Evolutionary conservation across 208 protist species (phyloP), one percentile per base, ranked within the genome.

Genomic region (Endotrypanum monterogeii): DNA sequence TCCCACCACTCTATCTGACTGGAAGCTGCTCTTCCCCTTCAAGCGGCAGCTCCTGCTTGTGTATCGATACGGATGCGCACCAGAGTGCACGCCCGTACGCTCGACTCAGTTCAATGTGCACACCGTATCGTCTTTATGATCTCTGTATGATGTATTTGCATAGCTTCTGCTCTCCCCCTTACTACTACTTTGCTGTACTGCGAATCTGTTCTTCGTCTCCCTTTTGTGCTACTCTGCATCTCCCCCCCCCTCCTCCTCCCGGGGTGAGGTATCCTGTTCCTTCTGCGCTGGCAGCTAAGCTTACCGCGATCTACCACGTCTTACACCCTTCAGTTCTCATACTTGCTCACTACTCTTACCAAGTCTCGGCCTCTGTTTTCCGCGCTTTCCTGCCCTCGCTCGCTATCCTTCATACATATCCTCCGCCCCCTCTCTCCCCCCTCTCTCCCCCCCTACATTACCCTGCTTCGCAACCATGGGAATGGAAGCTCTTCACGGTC

Each of bases 401-500:
- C 32, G 35, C 58, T 56, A 11, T 55, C 46, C 23, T 51, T 51
- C 16, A 48, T 16, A 55, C 46, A 30, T 32, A 65, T 46, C 56
- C 55, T 55, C 5, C 2, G 6, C n/a, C 52, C 16, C 16, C 11
- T 30, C 16, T 18, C n/a, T 12, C 52, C 16, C 52, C 28, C 63
- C 50, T 23, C 61, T n/a, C n/a, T n/a, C 71, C 55, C 12, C 69
- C 2, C 60, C 51, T 35, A n/a, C 66, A 73, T 41, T n/a, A 67
- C 39, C 41, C 61, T 30, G 39, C 51, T 41, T 72, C 71, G 70
- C 54, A 57, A 84, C 54, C 60, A 92, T 92, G 87, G 76, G 66
- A 4, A 88, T 89, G 67, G 80, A 92, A 77, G 60, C 72, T 58
- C 66, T 89, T 58, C 60, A 68, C 37, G 85, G 84, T 44, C 75